A percentile compares a stretch with the other conserved stretches of the same genome.
phyloP scores from a whole-genome alignment of 768 basidiomycete species.

The Neoboletus subvelutipes region DNA sequence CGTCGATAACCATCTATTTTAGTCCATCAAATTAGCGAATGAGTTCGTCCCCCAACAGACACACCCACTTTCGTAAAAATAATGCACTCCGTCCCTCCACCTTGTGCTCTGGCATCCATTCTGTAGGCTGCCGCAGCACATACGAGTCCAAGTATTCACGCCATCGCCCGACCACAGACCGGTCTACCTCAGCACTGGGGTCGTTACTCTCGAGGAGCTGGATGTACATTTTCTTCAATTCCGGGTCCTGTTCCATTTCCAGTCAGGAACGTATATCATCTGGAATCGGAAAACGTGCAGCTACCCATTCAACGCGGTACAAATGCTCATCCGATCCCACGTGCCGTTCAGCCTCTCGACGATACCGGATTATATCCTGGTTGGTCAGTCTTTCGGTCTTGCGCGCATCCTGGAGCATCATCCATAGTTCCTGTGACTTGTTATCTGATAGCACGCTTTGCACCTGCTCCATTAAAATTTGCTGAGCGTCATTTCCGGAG shows the following conservation, averaged over 20 bases:
- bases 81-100: slow-evolving; percentile 37
- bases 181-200: slow-evolving; percentile 59
- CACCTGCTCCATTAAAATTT: slow-evolving; percentile 49
- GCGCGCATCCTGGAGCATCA: slow-evolving; percentile 67
- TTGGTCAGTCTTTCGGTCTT: slow-evolving; percentile 49
- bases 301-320: slow-evolving; percentile 79
- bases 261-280: slow-evolving; percentile 7
- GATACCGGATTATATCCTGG: slow-evolving; percentile 73
- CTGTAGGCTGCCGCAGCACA: slow-evolving; percentile 67
- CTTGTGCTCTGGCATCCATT: slow-evolving; percentile 55
- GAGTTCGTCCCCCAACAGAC: slow-evolving; percentile 7
- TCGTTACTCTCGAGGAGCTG: slow-evolving; percentile 62
- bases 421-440: slow-evolving; percentile 85
- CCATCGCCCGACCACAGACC: slow-evolving; percentile 57
- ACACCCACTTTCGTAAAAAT: slow-evolving; percentile 60
- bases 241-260: slow-evolving; percentile 46
- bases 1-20: slow-evolving; percentile 54
- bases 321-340: slow-evolving; percentile 74
- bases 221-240: slow-evolving; percentile 54
- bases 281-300: slow-evolving; percentile 23
- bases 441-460: slow-evolving; percentile 83
- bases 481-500: neutral
- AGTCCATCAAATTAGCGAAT: slow-evolving; percentile 26
- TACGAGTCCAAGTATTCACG: slow-evolving; percentile 72
- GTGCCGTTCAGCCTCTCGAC: slow-evolving; percentile 75